Conservation (phyloP, 1,284 basidiomycete species). For the Melampsora larici-populina region DNA sequence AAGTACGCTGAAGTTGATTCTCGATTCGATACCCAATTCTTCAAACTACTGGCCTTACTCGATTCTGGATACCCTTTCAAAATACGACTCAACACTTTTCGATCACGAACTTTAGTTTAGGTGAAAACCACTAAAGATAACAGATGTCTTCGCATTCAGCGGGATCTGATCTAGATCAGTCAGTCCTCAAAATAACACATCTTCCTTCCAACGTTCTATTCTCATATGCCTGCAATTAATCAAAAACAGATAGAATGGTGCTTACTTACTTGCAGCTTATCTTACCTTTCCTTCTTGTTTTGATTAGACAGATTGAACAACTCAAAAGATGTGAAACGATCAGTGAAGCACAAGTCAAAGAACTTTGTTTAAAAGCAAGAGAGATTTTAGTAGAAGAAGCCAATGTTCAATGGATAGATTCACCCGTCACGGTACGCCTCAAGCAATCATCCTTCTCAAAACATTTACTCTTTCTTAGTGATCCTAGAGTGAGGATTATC, state of each 20-base stretch:
- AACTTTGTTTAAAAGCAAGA: constrained; percentile 87
- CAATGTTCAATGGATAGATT: constrained; percentile 93
- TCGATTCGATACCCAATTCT: too few species aligned
- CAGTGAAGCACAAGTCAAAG: constrained; percentile 85
- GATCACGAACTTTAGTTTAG: too few species aligned
- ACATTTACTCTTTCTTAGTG: constrained; percentile 8
- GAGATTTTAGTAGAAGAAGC: constrained; percentile 93
- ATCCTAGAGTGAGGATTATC: background rate
- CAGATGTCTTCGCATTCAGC: constrained; percentile 32
- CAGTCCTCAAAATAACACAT: constrained; percentile 12
- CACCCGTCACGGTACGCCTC: constrained; percentile 82
- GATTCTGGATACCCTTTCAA: too few species aligned
- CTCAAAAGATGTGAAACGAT: constrained; percentile 86
- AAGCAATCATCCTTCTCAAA: background rate
- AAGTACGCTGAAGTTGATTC: too few species aligned
- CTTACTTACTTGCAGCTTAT: background rate
- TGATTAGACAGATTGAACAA: constrained; percentile 60
- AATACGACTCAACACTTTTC: too few species aligned
- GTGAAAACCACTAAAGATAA: too few species aligned
- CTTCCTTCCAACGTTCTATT: background rate
- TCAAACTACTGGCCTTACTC: too few species aligned
- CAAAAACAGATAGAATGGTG: background rate
- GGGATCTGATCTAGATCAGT: constrained; percentile 41
- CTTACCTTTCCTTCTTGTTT: background rate
- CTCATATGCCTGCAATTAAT: background rate